These are phyloP conservation scores for Hypoxylon fragiforme DNA, from an alignment of 495 filamentous ascomycete species.

Conservation along the genomic window DNA sequence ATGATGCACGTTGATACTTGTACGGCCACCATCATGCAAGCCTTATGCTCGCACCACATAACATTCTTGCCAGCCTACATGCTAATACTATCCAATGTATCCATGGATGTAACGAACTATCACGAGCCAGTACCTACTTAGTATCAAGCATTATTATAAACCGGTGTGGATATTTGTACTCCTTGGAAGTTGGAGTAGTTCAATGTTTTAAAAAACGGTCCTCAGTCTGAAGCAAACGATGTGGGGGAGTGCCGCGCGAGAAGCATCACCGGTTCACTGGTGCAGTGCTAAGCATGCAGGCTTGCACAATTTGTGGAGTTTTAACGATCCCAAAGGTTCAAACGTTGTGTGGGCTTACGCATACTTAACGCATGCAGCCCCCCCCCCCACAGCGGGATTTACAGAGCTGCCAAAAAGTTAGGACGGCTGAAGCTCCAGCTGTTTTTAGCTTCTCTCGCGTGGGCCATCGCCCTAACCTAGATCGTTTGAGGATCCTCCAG, in stretches of 20 bases:
- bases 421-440: constrained; percentile 1
- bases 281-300: neutral
- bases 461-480: constrained; percentile 1
- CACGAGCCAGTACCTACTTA: too few species aligned
- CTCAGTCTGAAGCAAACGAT: constrained; percentile 1
- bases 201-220: too few species aligned
- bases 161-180: neutral
- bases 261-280: constrained; percentile 3
- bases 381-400: constrained; percentile 22
- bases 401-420: constrained; percentile 7
- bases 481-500: neutral
- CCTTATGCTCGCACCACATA: too few species aligned
- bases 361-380: constrained; percentile 1
- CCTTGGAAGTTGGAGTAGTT: too few species aligned
- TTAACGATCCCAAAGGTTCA: too few species aligned
- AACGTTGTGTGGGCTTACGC: neutral
- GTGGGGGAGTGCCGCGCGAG: constrained; percentile 5
- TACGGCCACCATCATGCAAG: too few species aligned
- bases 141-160: too few species aligned
- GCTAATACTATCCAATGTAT: neutral
- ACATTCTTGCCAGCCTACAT: neutral
- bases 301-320: constrained; percentile 21
- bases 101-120: neutral
- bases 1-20: too few species aligned
- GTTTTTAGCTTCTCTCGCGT: constrained; percentile 8